Base-by-base conservation (phyloP, 441 rosid species). In the Hura crepitans region DNA sequence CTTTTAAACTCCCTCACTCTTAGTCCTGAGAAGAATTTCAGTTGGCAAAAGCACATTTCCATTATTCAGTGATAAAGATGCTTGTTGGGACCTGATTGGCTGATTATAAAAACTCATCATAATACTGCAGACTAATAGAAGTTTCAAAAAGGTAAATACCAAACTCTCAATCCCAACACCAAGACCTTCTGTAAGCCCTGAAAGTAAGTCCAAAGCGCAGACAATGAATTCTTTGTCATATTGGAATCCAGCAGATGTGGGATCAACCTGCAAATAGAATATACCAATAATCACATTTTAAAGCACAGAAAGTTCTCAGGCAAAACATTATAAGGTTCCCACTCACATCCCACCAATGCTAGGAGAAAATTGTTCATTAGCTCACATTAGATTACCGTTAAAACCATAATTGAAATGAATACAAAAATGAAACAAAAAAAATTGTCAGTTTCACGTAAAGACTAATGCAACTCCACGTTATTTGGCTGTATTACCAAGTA, bases 151-250 rank as follows among this genome's bases (percentile, higher is more conserved):
- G 66, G 56, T 31, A 57, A 64, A 54, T 88, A 96, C 99, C 99
- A 96, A 84, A 83, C 90, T 87, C 83, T 93, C 97, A 64, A 96
- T 86, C 75, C 96, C 92, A 78, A 87, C 80, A 58, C 90, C 87
- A 77, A 96, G 98, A 74, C 99, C 96, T 79, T 93, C 99, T 4
- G 87, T 76, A 74, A 96, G 91, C 77, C 99, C 99, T 74, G 99
- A 96, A 55, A 96, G 97, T 74, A 96, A 85, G 81, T 96, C 99
- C 70, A 96, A 90, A 59, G 94, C 83, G 76, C 99, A 96, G 45
- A 93, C 98, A 12, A 91, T 78, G 69, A 96, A 93, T 78, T 96
- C 97, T 73, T 86, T 89, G 75, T 96, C 98, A 74, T 93, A 91
- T 62, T 81, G 89, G 81, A 79, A 85, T 73, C 91, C 97, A 68